These are phyloP conservation scores for Dichotomopilus funicola DNA, from an alignment of 2,329 filamentous ascomycete species.

Conservation along the genomic window DNA sequence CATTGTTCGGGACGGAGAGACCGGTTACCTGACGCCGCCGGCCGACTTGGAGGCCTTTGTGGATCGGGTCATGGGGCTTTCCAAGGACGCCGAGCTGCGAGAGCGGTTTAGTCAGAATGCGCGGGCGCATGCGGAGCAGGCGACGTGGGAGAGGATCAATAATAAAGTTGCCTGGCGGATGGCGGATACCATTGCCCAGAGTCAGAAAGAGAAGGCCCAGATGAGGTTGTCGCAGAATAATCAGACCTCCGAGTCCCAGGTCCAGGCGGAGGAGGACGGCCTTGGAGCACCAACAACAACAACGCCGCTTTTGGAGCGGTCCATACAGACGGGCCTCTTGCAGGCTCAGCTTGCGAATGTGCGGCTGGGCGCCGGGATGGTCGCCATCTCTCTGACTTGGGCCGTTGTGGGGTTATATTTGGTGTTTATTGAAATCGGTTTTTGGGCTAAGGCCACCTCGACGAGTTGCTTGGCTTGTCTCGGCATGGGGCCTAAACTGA, in stretches of 20 bases:
- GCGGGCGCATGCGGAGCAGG: constrained; percentile 1
- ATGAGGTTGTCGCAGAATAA: neutral
- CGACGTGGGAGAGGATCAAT: constrained; percentile 5
- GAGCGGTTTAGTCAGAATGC: neutral
- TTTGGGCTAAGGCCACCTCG: neutral
- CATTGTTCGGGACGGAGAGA: constrained; percentile 4
- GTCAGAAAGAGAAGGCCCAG: neutral
- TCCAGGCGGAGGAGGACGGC: neutral
- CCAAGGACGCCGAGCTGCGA: neutral
- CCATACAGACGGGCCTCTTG: neutral
- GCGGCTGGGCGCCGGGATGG: neutral
- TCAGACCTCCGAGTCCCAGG: neutral
- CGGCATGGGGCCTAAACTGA: neutral
- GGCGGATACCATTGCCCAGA: neutral
- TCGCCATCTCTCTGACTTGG: constrained; percentile 1
- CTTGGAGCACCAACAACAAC: neutral
- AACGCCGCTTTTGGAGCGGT: neutral
- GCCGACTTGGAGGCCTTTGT: constrained; percentile 2
- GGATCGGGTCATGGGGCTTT: neutral
- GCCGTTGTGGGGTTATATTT: neutral
- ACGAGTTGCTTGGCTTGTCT: neutral
- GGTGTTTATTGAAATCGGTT: neutral
- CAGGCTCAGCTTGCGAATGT: neutral
- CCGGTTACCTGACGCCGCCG: neutral
- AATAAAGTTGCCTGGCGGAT: constrained; percentile 5